Percentiles rank a stretch among this genome's conserved stretches.
These are phyloP conservation scores for Annulohypoxylon moriforme DNA, from an alignment of 495 filamentous ascomycete genomes.

Conservation along the genomic window DNA sequence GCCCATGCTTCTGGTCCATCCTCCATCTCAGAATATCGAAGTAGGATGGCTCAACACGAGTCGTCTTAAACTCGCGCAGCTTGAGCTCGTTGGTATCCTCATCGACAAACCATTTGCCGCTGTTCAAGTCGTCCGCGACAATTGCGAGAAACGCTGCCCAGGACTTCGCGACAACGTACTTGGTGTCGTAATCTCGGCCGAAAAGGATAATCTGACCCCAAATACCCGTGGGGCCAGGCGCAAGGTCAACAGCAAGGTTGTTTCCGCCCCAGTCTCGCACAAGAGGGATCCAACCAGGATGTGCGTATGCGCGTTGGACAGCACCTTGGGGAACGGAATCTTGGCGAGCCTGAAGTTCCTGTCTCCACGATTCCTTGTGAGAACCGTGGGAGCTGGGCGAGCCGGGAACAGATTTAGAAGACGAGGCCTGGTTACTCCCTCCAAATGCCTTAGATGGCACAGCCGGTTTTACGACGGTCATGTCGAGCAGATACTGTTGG, in stretches of 20 bases:
- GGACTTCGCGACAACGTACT: slow-evolving; percentile 93
- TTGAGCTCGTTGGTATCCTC: slow-evolving; percentile 94
- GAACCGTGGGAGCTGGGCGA: slow-evolving; percentile 70
- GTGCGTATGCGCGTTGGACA: slow-evolving; percentile 92
- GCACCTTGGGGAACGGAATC: slow-evolving; percentile 87
- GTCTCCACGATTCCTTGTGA: slow-evolving; percentile 73
- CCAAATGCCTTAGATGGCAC: slow-evolving; percentile 75
- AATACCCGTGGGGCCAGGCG: slow-evolving; percentile 86
- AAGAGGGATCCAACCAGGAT: slow-evolving; percentile 95
- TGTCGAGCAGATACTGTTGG: slow-evolving; percentile 79
- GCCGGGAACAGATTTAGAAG: slow-evolving; percentile 58
- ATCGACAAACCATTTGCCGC: slow-evolving; percentile 87
- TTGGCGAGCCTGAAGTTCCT: slow-evolving; percentile 85
- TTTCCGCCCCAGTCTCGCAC: slow-evolving; percentile 99
- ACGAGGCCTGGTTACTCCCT: slow-evolving; percentile 62
- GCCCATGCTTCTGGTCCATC: slow-evolving; percentile 92
- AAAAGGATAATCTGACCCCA: slow-evolving; percentile 99
- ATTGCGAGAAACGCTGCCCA: slow-evolving; percentile 90
- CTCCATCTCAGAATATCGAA: slow-evolving; percentile 95
- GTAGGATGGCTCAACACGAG: slow-evolving; percentile 91
- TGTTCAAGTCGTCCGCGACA: slow-evolving; percentile 88
- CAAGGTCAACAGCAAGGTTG: slow-evolving; percentile 92
- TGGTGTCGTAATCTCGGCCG: slow-evolving; percentile 97
- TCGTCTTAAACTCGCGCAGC: slow-evolving; percentile 86
- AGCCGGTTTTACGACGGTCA: slow-evolving; percentile 65